Percentiles rank a stretch among this genome's conserved stretches.
Evolutionary conservation across 2,329 filamentous ascomycete species (phyloP).

Genomic region (Botrytis medusae): DNA sequence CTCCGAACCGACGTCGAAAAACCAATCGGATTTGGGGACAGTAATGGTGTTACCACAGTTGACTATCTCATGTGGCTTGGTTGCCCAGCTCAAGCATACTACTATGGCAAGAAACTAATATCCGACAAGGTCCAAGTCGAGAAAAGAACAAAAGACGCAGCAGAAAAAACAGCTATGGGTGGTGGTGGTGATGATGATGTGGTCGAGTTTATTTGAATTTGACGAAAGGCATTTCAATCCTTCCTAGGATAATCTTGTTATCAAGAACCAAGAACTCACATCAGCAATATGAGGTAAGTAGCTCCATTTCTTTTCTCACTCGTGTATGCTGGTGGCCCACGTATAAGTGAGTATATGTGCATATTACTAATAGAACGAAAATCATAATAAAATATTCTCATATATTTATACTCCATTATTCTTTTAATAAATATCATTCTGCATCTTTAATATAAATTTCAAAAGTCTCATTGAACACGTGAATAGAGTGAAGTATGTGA

Average conservation of each 20-base stretch:
- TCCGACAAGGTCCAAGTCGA: not conserved
- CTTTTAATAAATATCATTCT: not conserved
- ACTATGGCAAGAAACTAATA: not conserved
- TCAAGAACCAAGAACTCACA: not conserved
- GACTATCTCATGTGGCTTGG: slow-evolving; percentile 14
- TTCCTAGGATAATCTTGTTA: not conserved
- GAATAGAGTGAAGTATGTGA: not conserved
- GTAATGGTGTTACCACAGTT: not conserved
- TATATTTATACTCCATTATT: no score
- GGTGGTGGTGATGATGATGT: no score
- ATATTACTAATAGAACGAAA: not conserved
- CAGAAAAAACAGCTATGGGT: not conserved
- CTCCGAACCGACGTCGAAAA: not conserved
- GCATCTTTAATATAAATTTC: not conserved
- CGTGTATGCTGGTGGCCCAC: not conserved
- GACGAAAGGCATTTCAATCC: not conserved
- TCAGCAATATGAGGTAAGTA: not conserved
- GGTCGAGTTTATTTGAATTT: not conserved
- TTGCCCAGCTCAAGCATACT: slow-evolving; percentile 6
- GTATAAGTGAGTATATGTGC: not conserved
- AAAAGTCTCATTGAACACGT: not conserved
- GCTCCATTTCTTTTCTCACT: not conserved
- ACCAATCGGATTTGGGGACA: not conserved
- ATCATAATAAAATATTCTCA: not conserved
- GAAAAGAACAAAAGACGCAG: not conserved